Conservation (phyloP, 768 basidiomycete species). For the Auricularia sp. region DNA sequence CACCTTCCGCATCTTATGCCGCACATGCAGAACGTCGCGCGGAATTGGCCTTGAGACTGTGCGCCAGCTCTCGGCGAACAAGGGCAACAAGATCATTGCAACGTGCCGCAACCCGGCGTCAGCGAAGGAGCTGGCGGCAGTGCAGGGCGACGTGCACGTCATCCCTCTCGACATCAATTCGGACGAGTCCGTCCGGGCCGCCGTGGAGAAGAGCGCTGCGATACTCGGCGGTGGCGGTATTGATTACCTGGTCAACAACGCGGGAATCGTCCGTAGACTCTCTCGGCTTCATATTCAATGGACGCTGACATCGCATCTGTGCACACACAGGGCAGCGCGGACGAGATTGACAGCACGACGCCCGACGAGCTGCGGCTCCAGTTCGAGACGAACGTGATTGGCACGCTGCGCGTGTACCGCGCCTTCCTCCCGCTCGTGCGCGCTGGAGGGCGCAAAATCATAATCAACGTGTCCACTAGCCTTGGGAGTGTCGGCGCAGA, state of each 20-base stretch:
- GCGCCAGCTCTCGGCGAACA: slow-evolving; percentile 9
- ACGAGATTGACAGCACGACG: not conserved
- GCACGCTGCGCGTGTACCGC: slow-evolving; percentile 25
- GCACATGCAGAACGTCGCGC: slow-evolving; percentile 11
- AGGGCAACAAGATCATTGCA: slow-evolving; percentile 16
- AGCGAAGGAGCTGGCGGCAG: slow-evolving; percentile 11
- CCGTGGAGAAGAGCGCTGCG: slow-evolving; percentile 15
- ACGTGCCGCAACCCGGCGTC: slow-evolving; percentile 15
- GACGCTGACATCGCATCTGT: not conserved
- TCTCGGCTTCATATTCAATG: not conserved
- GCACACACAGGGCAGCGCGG: not conserved
- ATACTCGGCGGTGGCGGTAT: slow-evolving; percentile 22
- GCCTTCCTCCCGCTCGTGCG: slow-evolving; percentile 26
- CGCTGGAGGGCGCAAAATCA: slow-evolving; percentile 20
- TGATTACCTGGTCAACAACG: slow-evolving; percentile 33
- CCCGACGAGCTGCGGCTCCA: slow-evolving; percentile 14
- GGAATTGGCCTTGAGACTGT: slow-evolving; percentile 14
- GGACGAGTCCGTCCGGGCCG: slow-evolving; percentile 17
- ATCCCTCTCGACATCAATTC: slow-evolving; percentile 22
- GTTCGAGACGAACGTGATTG: slow-evolving; percentile 24
- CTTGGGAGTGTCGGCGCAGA: slow-evolving; percentile 25
- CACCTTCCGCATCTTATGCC: not conserved
- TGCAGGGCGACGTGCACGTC: slow-evolving; percentile 22
- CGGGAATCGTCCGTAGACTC: slow-evolving; percentile 22
- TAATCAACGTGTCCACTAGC: slow-evolving; percentile 24